These are phyloP conservation scores for Spergularia azorica DNA, from an alignment of 179 eudicot species.

Conservation along the genomic window DNA sequence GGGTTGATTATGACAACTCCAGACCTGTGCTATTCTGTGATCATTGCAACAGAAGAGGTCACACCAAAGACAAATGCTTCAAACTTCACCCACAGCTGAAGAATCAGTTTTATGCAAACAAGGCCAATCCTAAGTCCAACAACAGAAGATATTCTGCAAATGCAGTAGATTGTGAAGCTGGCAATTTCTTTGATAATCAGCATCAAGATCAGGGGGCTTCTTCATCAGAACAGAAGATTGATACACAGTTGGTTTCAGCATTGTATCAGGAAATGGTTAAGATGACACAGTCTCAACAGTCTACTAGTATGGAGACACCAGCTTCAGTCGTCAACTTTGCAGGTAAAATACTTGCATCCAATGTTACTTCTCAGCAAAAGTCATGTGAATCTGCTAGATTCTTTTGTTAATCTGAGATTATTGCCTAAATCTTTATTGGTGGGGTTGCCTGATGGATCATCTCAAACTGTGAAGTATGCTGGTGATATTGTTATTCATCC, in stretches of 20 bases:
- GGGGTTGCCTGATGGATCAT: neutral
- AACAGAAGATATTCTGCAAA: neutral
- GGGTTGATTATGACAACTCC: neutral
- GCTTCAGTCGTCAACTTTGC: neutral
- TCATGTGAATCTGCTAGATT: too few species aligned
- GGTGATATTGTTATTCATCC: neutral
- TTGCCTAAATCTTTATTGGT: neutral
- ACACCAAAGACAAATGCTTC: neutral
- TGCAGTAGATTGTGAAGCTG: neutral
- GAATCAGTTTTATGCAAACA: neutral
- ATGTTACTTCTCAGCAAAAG: neutral
- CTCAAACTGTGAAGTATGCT: neutral
- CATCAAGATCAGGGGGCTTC: too few species aligned
- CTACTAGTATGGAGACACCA: too few species aligned
- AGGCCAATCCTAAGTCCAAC: too few species aligned
- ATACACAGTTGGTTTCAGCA: neutral
- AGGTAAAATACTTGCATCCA: neutral
- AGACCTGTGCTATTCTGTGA: neutral
- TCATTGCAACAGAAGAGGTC: neutral
- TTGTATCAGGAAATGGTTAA: neutral
- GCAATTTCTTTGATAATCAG: neutral
- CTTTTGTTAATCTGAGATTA: neutral
- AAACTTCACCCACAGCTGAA: neutral
- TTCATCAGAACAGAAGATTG: neutral
- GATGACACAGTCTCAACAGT: neutral